phyloP scores from a whole-genome alignment of 345 rosid genomes.

The Salix arbutifolia region DNA sequence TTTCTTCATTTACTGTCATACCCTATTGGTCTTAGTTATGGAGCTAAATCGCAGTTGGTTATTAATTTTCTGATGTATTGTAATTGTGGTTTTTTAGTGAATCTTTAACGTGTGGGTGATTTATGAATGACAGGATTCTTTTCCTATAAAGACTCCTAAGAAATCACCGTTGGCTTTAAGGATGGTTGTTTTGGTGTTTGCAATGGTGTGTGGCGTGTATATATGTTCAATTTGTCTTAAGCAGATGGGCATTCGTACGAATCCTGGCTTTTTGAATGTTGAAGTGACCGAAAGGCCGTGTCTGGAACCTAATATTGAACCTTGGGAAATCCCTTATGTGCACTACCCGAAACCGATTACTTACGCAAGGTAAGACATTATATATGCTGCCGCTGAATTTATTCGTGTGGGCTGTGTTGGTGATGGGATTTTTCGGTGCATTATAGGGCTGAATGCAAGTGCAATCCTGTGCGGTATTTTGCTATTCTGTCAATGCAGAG shows the following conservation, averaged over 20 bases:
- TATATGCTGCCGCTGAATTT: not conserved
- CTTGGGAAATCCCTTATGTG: constrained; percentile 88
- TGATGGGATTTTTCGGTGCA: constrained; percentile 18
- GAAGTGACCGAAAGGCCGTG: constrained; percentile 59
- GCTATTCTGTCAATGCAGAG: constrained; percentile 99
- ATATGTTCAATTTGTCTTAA: constrained; percentile 76
- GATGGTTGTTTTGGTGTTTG: constrained; percentile 75
- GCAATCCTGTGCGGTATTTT: constrained; percentile 90
- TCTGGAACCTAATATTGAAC: constrained; percentile 68
- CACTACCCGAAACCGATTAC: constrained; percentile 83
- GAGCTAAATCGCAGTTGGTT: constrained; percentile 11
- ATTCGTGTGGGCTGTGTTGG: not conserved
- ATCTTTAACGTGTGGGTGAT: constrained; percentile 11
- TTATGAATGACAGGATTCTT: constrained; percentile 54
- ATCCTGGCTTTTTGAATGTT: constrained; percentile 43
- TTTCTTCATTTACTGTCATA: constrained; percentile 4
- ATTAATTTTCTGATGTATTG: not conserved
- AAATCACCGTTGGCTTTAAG: constrained; percentile 77
- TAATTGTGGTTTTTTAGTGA: not conserved
- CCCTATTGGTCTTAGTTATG: not conserved
- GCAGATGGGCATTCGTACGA: constrained; percentile 58
- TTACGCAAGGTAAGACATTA: constrained; percentile 56
- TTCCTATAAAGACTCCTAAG: constrained; percentile 66
- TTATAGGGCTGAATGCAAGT: constrained; percentile 79
- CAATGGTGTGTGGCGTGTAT: constrained; percentile 76